These are phyloP conservation scores for Diaporthe batatas DNA, from an alignment of 2,329 filamentous ascomycete species.

Conservation along the genomic window DNA sequence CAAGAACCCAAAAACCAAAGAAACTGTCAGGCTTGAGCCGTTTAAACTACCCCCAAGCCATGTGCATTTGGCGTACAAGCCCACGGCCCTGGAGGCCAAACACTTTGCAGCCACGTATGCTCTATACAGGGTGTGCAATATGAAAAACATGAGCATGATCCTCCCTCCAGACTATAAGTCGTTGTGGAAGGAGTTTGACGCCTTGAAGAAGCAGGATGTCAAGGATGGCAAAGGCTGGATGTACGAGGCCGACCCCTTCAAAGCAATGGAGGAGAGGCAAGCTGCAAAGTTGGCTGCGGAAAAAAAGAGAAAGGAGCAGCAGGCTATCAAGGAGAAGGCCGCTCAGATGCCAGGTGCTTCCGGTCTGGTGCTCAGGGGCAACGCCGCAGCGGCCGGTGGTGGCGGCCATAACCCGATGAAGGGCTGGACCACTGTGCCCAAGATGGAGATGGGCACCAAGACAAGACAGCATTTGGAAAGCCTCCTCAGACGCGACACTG, in stretches of 20 bases:
- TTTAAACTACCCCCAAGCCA: conserved; percentile 85
- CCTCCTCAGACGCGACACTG: conserved; percentile 80
- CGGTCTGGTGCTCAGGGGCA: conserved; percentile 66
- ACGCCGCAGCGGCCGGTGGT: conserved; percentile 51
- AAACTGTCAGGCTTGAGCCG: conserved; percentile 80
- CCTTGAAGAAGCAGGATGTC: conserved; percentile 84
- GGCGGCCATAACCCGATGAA: conserved; percentile 67
- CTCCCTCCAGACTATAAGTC: conserved; percentile 90
- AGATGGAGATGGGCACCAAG: conserved; percentile 91
- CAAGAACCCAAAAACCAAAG: conserved; percentile 85
- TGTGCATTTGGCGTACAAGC: conserved; percentile 80
- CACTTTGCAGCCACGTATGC: conserved; percentile 95
- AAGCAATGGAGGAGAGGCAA: conserved; percentile 82
- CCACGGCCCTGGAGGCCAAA: conserved; percentile 88
- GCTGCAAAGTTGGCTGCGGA: conserved; percentile 81
- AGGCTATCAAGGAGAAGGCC: conserved; percentile 76
- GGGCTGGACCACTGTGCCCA: conserved; percentile 87
- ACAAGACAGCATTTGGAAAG: conserved; percentile 84
- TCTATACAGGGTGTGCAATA: conserved; percentile 91
- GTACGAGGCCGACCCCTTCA: conserved; percentile 96
- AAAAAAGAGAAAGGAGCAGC: conserved; percentile 82
- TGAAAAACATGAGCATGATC: conserved; percentile 96
- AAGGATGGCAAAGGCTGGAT: conserved; percentile 87
- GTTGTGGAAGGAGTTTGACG: conserved; percentile 91
- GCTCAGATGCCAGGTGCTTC: conserved; percentile 72